Evolutionary conservation across 345 rosid species (phyloP).

Genomic region (Arabis hirsuta): DNA sequence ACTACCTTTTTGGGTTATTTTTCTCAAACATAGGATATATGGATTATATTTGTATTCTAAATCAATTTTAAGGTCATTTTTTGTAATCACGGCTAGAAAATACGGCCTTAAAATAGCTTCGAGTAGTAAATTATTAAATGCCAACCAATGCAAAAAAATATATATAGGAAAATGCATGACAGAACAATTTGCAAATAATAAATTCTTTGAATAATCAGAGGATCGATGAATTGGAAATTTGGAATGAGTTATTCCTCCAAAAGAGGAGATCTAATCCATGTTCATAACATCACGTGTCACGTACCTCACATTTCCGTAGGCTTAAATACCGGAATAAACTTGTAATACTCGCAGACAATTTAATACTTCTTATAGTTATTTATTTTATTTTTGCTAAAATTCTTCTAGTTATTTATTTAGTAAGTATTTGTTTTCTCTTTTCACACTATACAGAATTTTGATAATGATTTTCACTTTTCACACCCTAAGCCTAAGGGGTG

Average conservation of each 20-base stretch:
- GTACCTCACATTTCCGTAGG: constrained; percentile 27
- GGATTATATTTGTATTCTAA: too few relatives aligned
- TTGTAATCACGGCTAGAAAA: too few relatives aligned
- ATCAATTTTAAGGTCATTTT: too few relatives aligned
- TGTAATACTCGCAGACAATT: constrained; percentile 12
- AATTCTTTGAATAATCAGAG: not conserved
- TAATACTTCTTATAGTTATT: constrained; percentile 6
- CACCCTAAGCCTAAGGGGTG: not conserved
- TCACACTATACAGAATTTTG: too few relatives aligned
- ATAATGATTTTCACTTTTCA: not conserved
- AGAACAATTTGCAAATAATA: constrained; percentile 22
- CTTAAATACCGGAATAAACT: constrained; percentile 32
- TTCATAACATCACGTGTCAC: constrained; percentile 40
- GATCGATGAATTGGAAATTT: too few relatives aligned
- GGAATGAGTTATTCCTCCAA: constrained; percentile 23
- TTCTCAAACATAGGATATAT: too few relatives aligned
- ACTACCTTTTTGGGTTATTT: too few relatives aligned
- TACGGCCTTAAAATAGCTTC: not conserved
- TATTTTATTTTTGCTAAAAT: too few relatives aligned
- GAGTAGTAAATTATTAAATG: not conserved
- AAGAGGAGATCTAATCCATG: constrained; percentile 41
- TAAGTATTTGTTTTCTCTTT: constrained; percentile 11
- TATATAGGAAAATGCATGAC: constrained; percentile 2
- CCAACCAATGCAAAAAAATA: not conserved
- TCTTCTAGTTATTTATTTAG: too few relatives aligned